phyloP scores from a whole-genome alignment of 208 protist species.

The Trypanosoma melophagium region DNA sequence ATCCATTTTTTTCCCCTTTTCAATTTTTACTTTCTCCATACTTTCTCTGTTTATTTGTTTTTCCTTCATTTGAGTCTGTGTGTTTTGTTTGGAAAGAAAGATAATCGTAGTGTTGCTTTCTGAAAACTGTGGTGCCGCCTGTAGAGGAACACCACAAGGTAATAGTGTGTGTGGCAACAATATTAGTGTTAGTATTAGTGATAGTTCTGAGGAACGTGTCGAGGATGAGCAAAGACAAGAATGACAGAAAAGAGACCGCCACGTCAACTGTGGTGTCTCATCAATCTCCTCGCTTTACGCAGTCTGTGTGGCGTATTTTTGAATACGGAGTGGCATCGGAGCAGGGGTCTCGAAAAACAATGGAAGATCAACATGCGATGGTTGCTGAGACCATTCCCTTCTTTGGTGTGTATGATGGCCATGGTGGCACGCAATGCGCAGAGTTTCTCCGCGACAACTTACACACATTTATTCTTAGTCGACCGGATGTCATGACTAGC shows the following conservation, averaged over 20 bases:
- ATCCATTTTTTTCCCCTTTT: constrained; percentile 25
- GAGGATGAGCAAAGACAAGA: constrained; percentile 4
- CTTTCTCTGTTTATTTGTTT: constrained; percentile 11
- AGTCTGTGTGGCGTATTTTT: constrained; percentile 55
- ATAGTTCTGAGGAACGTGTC: background rate
- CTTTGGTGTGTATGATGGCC: constrained; percentile 89
- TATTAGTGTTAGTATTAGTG: no score
- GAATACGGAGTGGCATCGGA: constrained; percentile 82
- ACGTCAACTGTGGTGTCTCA: background rate
- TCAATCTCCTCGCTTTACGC: constrained; percentile 18
- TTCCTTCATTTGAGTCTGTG: background rate
- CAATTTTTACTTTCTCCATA: background rate
- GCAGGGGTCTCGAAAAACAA: constrained; percentile 80
- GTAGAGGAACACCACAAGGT: no score
- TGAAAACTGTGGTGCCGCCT: background rate
- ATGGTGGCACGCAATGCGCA: constrained; percentile 82
- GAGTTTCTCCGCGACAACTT: constrained; percentile 85
- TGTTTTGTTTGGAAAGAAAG: background rate
- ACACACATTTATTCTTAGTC: constrained; percentile 63
- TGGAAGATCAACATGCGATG: constrained; percentile 91
- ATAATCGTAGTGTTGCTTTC: background rate
- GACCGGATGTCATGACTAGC: constrained; percentile 59
- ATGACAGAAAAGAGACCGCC: background rate
- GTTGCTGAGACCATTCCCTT: constrained; percentile 77
- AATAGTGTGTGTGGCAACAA: no score